Percentiles rank a stretch among this genome's conserved stretches.
These are phyloP conservation scores for Cyclotella atomus DNA, from an alignment of 108 stramenopile species.

Conservation along the genomic window DNA sequence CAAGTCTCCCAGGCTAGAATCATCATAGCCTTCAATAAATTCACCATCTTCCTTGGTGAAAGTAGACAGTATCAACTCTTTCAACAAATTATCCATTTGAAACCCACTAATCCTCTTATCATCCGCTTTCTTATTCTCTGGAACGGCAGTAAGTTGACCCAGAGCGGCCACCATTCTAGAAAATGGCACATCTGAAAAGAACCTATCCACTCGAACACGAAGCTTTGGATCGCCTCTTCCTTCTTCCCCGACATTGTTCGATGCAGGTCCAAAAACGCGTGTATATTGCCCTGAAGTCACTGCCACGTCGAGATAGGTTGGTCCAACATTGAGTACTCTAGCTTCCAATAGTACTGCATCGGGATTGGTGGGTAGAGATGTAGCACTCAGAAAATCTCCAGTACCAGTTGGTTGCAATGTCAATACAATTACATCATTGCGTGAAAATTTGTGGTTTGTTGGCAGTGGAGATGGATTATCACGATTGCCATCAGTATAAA, in stretches of 20 bases:
- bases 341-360: conserved; percentile 72
- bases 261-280: conserved; percentile 76
- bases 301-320: conserved; percentile 79
- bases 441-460: conserved; percentile 77
- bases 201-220: conserved; percentile 78
- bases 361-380: conserved; percentile 57
- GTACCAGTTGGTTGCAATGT: conserved; percentile 82
- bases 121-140: conserved; percentile 30
- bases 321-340: conserved; percentile 73
- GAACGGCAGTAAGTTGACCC: conserved; percentile 67
- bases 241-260: conserved; percentile 70
- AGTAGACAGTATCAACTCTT: conserved; percentile 73
- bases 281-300: conserved; percentile 72
- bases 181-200: conserved; percentile 87
- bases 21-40: conserved; percentile 51
- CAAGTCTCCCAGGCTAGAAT: conserved; percentile 59
- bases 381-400: conserved; percentile 74
- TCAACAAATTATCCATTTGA: conserved; percentile 75
- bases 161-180: conserved; percentile 82
- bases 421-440: conserved; percentile 83
- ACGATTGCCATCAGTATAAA: conserved; percentile 2
- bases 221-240: conserved; percentile 58
- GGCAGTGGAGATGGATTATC: conserved; percentile 51
- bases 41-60: conserved; percentile 63
- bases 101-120: conserved; percentile 58